Evolutionary conservation across 2,329 filamentous ascomycete genomes (phyloP), one percentile per base, ranked within the genome.

Genomic region (Fusarium sp.): DNA sequence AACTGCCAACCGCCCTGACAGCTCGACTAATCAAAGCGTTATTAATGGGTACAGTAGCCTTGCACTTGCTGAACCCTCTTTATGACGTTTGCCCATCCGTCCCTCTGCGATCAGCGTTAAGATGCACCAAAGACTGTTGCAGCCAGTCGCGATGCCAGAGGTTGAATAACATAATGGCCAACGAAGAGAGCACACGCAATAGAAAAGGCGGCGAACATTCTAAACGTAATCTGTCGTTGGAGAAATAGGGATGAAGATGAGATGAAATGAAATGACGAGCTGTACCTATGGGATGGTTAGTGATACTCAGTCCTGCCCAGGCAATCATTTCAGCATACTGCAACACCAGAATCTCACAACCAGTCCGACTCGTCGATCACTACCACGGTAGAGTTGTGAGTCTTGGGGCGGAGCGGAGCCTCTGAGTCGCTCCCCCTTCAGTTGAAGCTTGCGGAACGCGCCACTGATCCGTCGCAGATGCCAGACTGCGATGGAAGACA

Each of bases 391-490:
- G 18, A 38, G 22, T 27, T 52, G 16, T 11, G 49, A 52, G 67
- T 58, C 65, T 69, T 71, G 59, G 73, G 60, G 54, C 56, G 57
- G 60, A 62, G 63, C 58, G 66, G 72, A 65, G 72, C 66, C 70
- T 74, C 64, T 72, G 72, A 48, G 58, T 53, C 53, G 58, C 57
- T 38, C 20, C 24, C 32, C 44, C 30, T 47, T 56, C 29, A 24
- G 43, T 49, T 27, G 32, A 65, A 69, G 72, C 72, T 57, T 75
- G 73, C 73, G 67, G 71, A 74, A 74, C 68, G 63, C 71, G 73
- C 73, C 69, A 75, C 65, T 69, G 70, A 66, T 58, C 71, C 64
- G 55, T 62, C 58, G 55, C 49, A 52, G 49, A 40, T 47, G 32
- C 24, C 58, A 47, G 48, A 63, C 43, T 52, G 51, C 49, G 58